phyloP scores from a whole-genome alignment of 345 rosid genomes.

The Atalantia buxifolia region DNA sequence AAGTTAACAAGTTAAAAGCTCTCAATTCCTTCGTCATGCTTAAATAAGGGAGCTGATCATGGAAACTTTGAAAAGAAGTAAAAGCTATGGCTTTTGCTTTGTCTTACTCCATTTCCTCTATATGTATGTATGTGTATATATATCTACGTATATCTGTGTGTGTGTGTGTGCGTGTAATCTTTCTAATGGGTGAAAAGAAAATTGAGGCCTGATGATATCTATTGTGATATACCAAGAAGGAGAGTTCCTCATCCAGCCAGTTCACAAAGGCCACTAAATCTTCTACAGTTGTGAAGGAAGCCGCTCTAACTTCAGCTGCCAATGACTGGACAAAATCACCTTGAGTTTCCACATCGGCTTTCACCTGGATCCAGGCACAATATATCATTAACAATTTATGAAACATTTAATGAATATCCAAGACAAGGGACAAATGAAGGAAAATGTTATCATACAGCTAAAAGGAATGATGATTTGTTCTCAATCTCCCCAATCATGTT shows the following conservation, averaged over 20 bases:
- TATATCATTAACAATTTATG: slow-evolving; percentile 13
- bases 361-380: slow-evolving; percentile 51
- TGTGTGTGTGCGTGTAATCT: not conserved
- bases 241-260: slow-evolving; percentile 99
- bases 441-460: slow-evolving; percentile 58
- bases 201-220: not conserved
- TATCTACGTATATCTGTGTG: not conserved
- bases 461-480: slow-evolving; percentile 89
- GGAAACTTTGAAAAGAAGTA: not conserved
- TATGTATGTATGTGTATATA: not conserved
- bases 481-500: slow-evolving; percentile 96
- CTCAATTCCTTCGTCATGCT: not conserved
- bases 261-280: slow-evolving; percentile 88
- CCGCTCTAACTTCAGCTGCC: slow-evolving; percentile 85
- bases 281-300: slow-evolving; percentile 65
- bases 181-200: not conserved
- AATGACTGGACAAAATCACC: slow-evolving; percentile 96
- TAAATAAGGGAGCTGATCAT: not conserved
- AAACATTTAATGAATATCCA: slow-evolving; percentile 8
- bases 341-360: slow-evolving; percentile 98
- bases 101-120: slow-evolving; percentile 10
- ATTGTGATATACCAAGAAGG: slow-evolving; percentile 69
- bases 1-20: not conserved
- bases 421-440: slow-evolving; percentile 7
- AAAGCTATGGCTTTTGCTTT: not conserved